Evolutionary conservation across 139 green algal species (phyloP), one percentile per base, ranked within the genome.

Genomic region (Micractinium sp.): DNA sequence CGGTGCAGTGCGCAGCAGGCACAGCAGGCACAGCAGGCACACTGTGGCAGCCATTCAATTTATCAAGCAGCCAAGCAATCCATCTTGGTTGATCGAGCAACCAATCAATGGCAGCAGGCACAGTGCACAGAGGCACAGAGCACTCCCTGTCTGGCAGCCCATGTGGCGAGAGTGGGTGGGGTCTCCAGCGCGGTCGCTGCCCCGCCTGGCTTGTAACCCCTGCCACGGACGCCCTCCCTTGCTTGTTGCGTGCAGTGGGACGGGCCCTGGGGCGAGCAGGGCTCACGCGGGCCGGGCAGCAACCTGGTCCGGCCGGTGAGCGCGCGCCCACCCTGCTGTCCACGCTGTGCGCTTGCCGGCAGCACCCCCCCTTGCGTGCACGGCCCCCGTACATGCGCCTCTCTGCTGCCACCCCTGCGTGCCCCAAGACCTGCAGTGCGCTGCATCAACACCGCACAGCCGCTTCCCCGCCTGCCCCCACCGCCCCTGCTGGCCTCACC

Each of bases 271-370:
- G 77, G 77, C 39, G 77, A 56, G 38, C 56, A 53, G 36, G 77
- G 39, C 36, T 53, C 38, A n/a, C 77, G 77, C 23, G 41, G 38
- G 9, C 14, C n/a, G 0, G 41, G 56, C 5, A 82, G 77, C 77
- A 82, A 82, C 38, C 38, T 61, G 22, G 77, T 82, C 22, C 77
- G 41, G 38, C 77, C 29, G 77, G 77, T 82, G 77, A 61, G 77
- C 36, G n/a, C 14, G 16, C 33, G 12, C 12, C 1, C 25, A 35
- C 25, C 22, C 47, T 33, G 23, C 67, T 35, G 67, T 29, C 19
- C 67, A 31, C 7, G 67, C 20, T 18, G n/a, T n/a, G 23, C 63
- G 23, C 63, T 20, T 73, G 63, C 63, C 3, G 73, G n/a, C 67
- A n/a, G n/a, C 67, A 35, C 19, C 67, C 67, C 18, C 22, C 67